Evolutionary conservation across 192 early-diverging fungal genomes (phyloP).

Genomic region (Backusella tuberculispora): DNA sequence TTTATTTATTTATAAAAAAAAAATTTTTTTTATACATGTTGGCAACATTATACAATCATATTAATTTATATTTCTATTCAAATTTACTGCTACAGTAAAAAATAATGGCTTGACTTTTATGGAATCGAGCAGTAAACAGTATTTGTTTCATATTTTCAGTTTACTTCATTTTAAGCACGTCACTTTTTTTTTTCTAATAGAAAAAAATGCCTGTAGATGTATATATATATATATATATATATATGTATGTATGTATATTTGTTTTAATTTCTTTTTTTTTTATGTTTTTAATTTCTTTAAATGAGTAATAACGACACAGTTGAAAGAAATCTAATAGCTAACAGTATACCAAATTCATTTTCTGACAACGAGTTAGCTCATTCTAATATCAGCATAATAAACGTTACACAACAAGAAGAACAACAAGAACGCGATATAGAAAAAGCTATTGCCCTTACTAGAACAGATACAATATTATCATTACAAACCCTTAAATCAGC

Average conservation of each 20-base stretch:
- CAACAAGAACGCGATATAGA: background rate
- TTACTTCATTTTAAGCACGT: background rate
- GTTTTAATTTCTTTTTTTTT: background rate
- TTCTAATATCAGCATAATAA: background rate
- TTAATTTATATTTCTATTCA: too few species aligned
- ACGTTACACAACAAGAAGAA: background rate
- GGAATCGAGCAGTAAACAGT: background rate
- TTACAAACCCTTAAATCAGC: constrained; percentile 8
- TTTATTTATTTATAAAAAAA: too few species aligned
- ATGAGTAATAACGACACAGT: background rate
- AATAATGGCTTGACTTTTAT: background rate
- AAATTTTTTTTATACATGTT: too few species aligned
- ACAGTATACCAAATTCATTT: background rate
- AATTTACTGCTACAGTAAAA: background rate
- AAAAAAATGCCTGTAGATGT: background rate
- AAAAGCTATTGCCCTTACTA: background rate
- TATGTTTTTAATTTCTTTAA: background rate
- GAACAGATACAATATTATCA: background rate
- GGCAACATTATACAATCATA: too few species aligned
- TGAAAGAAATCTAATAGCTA: background rate
- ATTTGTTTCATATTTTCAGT: constrained; percentile 12
- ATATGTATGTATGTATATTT: background rate
- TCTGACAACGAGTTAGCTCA: background rate
- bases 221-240: background rate
- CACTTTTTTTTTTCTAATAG: background rate